phyloP scores from a whole-genome alignment of 257 asterid species.

The Linaria vulgaris region DNA sequence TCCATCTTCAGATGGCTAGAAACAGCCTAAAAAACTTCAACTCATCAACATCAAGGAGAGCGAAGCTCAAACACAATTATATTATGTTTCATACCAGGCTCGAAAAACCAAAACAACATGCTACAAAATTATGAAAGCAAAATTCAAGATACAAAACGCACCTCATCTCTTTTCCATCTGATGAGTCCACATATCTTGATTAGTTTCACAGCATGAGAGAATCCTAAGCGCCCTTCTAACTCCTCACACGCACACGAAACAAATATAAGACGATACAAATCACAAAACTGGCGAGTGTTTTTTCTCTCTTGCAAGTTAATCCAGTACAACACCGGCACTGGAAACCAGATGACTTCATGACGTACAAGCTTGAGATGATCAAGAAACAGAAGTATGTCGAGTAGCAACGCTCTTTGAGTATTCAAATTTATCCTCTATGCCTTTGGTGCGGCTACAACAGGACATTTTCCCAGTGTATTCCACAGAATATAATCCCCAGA shows the following conservation, averaged over 20 bases:
- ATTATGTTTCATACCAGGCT: background rate
- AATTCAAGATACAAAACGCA: background rate
- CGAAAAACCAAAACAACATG: background rate
- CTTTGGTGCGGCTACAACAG: constrained; percentile 71
- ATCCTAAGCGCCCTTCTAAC: background rate
- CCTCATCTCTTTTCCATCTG: background rate
- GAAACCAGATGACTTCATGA: constrained; percentile 6
- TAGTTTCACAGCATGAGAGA: background rate
- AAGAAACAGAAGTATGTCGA: constrained; percentile 7
- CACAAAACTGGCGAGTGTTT: constrained; percentile 4
- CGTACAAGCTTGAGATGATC: constrained; percentile 17
- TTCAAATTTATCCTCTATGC: constrained; percentile 29
- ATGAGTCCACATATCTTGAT: background rate
- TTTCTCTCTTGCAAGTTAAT: background rate
- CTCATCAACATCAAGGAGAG: background rate
- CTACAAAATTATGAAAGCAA: background rate
- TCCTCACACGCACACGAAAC: background rate
- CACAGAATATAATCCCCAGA: constrained; percentile 93
- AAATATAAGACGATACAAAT: constrained; percentile 10
- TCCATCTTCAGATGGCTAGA: background rate
- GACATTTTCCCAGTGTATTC: constrained; percentile 93
- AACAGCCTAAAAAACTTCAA: background rate
- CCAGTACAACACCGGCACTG: background rate
- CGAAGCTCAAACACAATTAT: background rate
- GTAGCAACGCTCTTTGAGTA: constrained; percentile 7